Base-by-base conservation (phyloP, 2,329 filamentous ascomycete genomes). In the Talaromyces pinophilus region DNA sequence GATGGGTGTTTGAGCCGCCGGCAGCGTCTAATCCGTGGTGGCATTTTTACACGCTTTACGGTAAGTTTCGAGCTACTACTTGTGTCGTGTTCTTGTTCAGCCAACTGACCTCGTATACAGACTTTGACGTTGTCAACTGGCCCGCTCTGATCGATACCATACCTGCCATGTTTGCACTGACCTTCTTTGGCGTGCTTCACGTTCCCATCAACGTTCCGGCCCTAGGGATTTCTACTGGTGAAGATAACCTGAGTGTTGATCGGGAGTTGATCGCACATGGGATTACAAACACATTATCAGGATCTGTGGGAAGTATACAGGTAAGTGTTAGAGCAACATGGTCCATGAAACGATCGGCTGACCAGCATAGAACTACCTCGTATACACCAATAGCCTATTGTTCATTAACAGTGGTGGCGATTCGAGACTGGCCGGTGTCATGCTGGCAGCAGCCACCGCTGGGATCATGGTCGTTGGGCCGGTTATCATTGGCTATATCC, bases 191-290 rank as follows among this genome's bases (percentile, higher is more conserved):
- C 62, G 90, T 99, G 65, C 86, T 99, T 2, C 95, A 99, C 76
- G 95, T 99, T 2, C 95, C 95, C 0, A 99, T 99, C 80, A 99
- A 99, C 73, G 93, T 99, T 4, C 95, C 95, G 2, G 95, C 95
- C 2, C 82, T 99, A 67, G 95, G 92, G 0, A 90, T 97, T 59
- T 93, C 92, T 38, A 92, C 91, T 4, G 92, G 93, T 52, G 93
- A 98, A 77, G 95, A 99, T 75, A 91, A 98, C 74, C 86, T 96
- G 35, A 89, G 96, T 75, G 87, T 99, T 59, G 92, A 99, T 75
- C 88, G 91, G 69, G 95, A 99, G 77, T 84, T 99, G 25, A 92
- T 93, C 73, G 88, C 96, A 52, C 95, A 99, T 73, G 95, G 95
- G 1, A 87, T 95, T 71, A 97, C 94, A 1, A 99, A 99, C 78